phyloP scores from a whole-genome alignment of 768 basidiomycete species.

The Pisolithus orientalis region DNA sequence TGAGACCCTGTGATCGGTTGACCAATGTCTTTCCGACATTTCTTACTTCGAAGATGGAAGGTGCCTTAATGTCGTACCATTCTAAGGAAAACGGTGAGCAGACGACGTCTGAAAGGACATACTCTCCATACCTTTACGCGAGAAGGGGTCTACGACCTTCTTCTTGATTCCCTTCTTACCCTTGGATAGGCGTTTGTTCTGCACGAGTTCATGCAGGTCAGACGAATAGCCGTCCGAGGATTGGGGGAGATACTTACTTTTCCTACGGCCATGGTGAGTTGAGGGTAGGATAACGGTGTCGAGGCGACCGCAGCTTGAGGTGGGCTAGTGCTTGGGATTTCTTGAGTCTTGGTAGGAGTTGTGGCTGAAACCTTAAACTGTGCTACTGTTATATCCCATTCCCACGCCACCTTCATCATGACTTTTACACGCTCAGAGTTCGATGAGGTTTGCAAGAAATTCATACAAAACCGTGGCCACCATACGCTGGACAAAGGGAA shows the following conservation, averaged over 20 bases:
- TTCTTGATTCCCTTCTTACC: slow-evolving; percentile 99
- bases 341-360: slow-evolving; percentile 35
- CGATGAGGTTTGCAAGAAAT: slow-evolving; percentile 49
- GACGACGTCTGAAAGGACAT: neutral
- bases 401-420: slow-evolving; percentile 35
- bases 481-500: neutral
- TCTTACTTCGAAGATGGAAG: slow-evolving; percentile 93
- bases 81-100: slow-evolving; percentile 43
- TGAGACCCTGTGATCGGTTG: slow-evolving; percentile 96
- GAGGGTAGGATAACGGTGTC: slow-evolving; percentile 32
- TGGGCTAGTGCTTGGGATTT: slow-evolving; percentile 44
- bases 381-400: slow-evolving; percentile 32
- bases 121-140: slow-evolving; percentile 78
- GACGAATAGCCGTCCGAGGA: neutral
- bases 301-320: slow-evolving; percentile 34
- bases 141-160: slow-evolving; percentile 99
- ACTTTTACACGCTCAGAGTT: slow-evolving; percentile 51
- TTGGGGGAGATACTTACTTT: slow-evolving; percentile 47
- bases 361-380: slow-evolving; percentile 63
- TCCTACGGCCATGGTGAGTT: slow-evolving; percentile 77
- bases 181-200: slow-evolving; percentile 99
- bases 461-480: slow-evolving; percentile 31
- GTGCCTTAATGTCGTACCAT: slow-evolving; percentile 99
- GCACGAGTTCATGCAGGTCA: slow-evolving; percentile 3
- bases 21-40: slow-evolving; percentile 98